Conservation (phyloP, 345 rosid genomes). For the Capsella bursapastoris region DNA sequence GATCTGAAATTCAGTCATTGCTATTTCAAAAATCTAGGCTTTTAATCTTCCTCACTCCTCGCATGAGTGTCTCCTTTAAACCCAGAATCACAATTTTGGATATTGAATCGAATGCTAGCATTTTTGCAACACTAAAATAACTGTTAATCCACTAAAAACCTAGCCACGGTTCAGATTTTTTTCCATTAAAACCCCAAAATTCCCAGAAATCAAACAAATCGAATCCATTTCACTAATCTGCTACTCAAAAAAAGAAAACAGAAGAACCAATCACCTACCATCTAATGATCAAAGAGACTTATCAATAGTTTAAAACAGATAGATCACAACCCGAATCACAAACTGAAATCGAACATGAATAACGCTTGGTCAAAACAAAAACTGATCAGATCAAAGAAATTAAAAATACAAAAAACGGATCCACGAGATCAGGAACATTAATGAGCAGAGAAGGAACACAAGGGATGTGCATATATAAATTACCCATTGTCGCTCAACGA, state of each 20-base stretch:
- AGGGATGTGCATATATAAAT: neutral
- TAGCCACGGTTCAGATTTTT: conserved; percentile 1
- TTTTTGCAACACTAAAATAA: conserved; percentile 42
- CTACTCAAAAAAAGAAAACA: conserved; percentile 23
- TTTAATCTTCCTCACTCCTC: neutral
- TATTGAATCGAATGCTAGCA: neutral
- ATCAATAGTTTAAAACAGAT: neutral
- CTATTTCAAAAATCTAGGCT: conserved; percentile 13
- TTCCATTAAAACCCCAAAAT: neutral
- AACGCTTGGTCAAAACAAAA: conserved; percentile 34
- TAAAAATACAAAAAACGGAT: conserved; percentile 34
- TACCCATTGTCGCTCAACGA: conserved; percentile 43
- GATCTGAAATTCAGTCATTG: conserved; percentile 11
- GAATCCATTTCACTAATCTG: conserved; percentile 15
- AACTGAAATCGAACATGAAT: conserved; percentile 36
- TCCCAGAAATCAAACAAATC: conserved; percentile 4
- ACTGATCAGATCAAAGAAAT: conserved; percentile 43
- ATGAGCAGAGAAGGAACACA: conserved; percentile 26
- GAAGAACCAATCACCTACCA: conserved; percentile 32
- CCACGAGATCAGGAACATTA: conserved; percentile 48
- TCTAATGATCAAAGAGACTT: conserved; percentile 34
- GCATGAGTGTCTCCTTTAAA: conserved; percentile 23
- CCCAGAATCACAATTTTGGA: conserved; percentile 30
- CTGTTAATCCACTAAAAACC: conserved; percentile 14
- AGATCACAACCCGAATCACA: conserved; percentile 40